These are phyloP conservation scores for Allium sativum DNA, from an alignment of 106 monocot genomes.

Conservation along the genomic window DNA sequence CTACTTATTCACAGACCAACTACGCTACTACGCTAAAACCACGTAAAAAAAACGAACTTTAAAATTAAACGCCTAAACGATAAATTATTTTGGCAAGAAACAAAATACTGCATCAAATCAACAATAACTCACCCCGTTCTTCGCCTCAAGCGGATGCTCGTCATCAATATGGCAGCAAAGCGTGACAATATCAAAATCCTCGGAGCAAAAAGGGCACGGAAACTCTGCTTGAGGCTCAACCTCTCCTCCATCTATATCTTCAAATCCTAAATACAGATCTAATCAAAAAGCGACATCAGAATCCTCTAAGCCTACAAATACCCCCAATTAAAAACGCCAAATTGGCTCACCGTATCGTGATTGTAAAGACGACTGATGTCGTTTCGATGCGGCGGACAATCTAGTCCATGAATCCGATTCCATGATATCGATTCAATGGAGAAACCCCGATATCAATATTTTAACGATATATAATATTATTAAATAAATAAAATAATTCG, in stretches of 20 bases:
- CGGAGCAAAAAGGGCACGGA: conserved; percentile 69
- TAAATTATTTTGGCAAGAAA: no score
- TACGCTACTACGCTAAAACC: no score
- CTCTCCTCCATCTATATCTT: conserved; percentile 49
- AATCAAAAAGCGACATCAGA: conserved; percentile 5
- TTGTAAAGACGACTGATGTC: conserved; percentile 38
- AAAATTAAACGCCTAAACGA: no score
- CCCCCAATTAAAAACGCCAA: conserved; percentile 5
- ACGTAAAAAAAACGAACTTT: no score
- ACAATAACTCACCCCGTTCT: conserved; percentile 44
- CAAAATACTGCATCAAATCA: no score
- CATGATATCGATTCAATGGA: conserved; percentile 14
- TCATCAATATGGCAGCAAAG: conserved; percentile 88
- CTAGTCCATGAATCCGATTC: conserved; percentile 58
- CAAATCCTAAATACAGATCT: conserved; percentile 65
- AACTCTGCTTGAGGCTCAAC: conserved; percentile 45
- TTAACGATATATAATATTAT: neutral
- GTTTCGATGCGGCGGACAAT: conserved; percentile 38
- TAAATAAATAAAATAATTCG: no score
- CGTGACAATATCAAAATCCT: conserved; percentile 69
- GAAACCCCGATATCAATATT: conserved; percentile 2
- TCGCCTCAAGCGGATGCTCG: conserved; percentile 76
- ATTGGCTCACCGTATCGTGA: conserved; percentile 26
- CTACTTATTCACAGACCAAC: no score
- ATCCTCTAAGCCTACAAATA: neutral